Base-by-base conservation (phyloP, 345 rosid species). In the Acer saccharum region DNA sequence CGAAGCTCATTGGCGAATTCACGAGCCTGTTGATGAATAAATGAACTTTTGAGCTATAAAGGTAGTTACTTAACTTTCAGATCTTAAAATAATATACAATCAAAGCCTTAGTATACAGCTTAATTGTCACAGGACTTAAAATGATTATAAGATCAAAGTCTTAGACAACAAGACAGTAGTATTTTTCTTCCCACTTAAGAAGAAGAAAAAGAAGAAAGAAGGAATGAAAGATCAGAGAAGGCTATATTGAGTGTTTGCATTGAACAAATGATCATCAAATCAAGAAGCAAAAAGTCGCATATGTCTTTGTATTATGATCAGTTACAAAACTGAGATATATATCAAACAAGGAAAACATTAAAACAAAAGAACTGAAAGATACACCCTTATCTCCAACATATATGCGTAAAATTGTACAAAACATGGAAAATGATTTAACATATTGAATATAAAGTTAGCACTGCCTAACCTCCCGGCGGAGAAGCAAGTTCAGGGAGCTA, bases 1-100 rank as follows among this genome's bases (percentile, higher is more conserved):
- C 99, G 99, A 84, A 97, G 99, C 88, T 97, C 99, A 80, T 93
- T 97, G 60, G 98, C 97, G 71, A 94, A 97, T 83, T 97, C 99
- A 57, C 98, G 98, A 84, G 99, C 98, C 99, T 94, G 87, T 35
- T 78, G 68, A 81, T n/a, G 57, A 76, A 76, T n/a, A 67, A 68
- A 61, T 61, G 17, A 57, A 48, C 57, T 62, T 73, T 78, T 25
- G 66, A 73, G 44, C 68, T 65, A 39, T 20, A 21, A 14, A 21
- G 17, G 18, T 52, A 58, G 65, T n/a, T 46, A 16, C 29, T 48
- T 25, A 14, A 46, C 27, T 25, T 39, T 20, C 65, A 35, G 20
- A 48, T 23, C 13, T 63, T 63, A 12, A 41, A 60, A 23, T 7
- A 43, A 13, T 43, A 61, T 43, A 6, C 23, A 17, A 62, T 12